Base-by-base conservation (phyloP, 306 rosid species). In the Albizia julibrissin region DNA sequence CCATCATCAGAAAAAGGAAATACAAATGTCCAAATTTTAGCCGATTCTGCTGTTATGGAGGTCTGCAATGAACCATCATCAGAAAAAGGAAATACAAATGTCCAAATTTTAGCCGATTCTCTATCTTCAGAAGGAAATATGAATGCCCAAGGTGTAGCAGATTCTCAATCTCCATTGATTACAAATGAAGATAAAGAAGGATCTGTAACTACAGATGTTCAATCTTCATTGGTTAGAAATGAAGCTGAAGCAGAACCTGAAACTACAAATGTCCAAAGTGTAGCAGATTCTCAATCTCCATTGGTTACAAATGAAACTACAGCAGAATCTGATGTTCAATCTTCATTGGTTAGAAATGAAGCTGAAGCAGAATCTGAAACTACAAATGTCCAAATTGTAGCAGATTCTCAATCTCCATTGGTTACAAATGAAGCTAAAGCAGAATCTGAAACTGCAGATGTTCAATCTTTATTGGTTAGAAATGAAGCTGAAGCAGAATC, bases 331-430 rank as follows among this genome's bases (percentile, higher is more conserved):
- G 42, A 59, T 1, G 75, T 64, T 6, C 70, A 65, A 46, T 46
- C 50, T 46, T 46, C 50, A 12, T 46, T 46, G 56, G n/a, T 18
- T 21, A 34, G 16, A 15, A 2, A 5, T 31, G 66, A 74, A 68
- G 66, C 26, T 44, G 69, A 79, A 39, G 76, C 46, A 10, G 76
- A 54, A 29, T 29, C 31, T 29, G 31, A 29, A 3, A 29, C 31
- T 29, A 29, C 31, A 29, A 29, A 29, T 4, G 3, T 33, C 3
- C 44, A 33, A 31, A 33, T 26, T 12, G 73, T 44, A 15, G 59
- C 69, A 64, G 21, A 7, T 5, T 27, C 39, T 84, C 19, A 74
- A 19, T 43, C 82, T 43, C 69, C 80, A 54, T 18, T 67, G 71
- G 26, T 16, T 52, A 26, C 15, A 15, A 2, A 8, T 42, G 66